Conservation (phyloP, 129 eudicot species). For the Apium graveolens region DNA sequence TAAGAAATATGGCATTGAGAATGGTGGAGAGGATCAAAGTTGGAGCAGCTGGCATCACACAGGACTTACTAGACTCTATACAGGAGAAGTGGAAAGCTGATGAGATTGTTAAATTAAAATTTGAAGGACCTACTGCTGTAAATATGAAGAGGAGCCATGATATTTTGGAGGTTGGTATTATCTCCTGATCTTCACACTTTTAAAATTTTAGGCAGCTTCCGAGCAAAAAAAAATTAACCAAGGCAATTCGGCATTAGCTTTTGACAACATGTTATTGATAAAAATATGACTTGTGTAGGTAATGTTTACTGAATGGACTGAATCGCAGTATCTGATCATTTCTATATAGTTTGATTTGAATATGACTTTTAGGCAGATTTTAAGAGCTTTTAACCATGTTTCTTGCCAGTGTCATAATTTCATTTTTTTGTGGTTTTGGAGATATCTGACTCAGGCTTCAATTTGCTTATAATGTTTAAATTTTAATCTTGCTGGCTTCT, state of each 20-base stretch:
- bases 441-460: neutral
- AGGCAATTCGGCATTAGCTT: neutral
- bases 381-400: neutral
- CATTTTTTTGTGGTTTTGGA: neutral
- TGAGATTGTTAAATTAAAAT: conserved; percentile 84
- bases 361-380: no score
- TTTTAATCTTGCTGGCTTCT: neutral
- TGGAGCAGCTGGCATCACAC: conserved; percentile 77
- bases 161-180: conserved; percentile 68
- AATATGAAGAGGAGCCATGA: conserved; percentile 87
- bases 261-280: neutral
- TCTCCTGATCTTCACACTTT: neutral
- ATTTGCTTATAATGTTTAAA: neutral
- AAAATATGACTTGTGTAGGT: neutral
- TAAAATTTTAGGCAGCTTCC: no score
- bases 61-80: conserved; percentile 59
- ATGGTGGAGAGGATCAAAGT: conserved; percentile 83
- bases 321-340: neutral
- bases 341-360: no score
- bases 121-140: conserved; percentile 68
- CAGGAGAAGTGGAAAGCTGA: conserved; percentile 75
- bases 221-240: no score
- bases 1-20: conserved; percentile 73
- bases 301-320: neutral
- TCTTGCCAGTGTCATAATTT: neutral